Conservation (phyloP, 2,329 filamentous ascomycete species). For the Botrytis fragariae region DNA sequence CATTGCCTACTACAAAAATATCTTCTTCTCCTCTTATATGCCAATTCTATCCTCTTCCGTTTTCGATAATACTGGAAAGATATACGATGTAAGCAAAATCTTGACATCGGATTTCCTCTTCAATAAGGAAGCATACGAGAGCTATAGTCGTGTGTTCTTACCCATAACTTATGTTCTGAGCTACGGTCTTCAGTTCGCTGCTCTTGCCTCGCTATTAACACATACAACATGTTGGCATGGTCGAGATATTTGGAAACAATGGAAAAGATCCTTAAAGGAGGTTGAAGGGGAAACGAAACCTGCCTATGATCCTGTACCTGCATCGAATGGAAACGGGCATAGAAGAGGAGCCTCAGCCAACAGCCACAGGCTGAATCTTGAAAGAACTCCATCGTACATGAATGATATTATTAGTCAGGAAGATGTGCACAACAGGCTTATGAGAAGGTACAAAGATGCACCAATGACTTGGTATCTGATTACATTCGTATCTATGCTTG, state of each 20-base stretch:
- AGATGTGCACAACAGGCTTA: conserved; percentile 80
- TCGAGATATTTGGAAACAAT: conserved; percentile 75
- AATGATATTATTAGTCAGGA: conserved; percentile 64
- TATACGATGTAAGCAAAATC: conserved; percentile 80
- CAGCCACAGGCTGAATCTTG: conserved; percentile 23
- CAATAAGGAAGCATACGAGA: conserved; percentile 70
- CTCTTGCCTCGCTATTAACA: conserved; percentile 72
- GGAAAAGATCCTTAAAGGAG: conserved; percentile 66
- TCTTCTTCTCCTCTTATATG: conserved; percentile 80
- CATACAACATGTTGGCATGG: conserved; percentile 86
- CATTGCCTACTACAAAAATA: conserved; percentile 75
- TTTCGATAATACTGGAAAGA: conserved; percentile 78
- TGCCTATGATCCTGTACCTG: conserved; percentile 52
- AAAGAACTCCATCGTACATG: conserved; percentile 43
- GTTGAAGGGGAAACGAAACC: conserved; percentile 51
- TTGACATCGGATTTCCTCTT: conserved; percentile 76
- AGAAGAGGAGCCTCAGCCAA: conserved; percentile 15
- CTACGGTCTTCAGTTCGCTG: conserved; percentile 84
- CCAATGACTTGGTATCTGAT: conserved; percentile 78
- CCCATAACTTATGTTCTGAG: conserved; percentile 86
- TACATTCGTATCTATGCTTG: conserved; percentile 73
- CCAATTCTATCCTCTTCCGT: conserved; percentile 81
- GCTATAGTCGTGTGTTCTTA: conserved; percentile 81
- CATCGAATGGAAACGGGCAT: conserved; percentile 16
- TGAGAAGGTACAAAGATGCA: conserved; percentile 79